Conservation (phyloP, 2,329 filamentous ascomycete genomes). For the Claviceps digitariae region DNA sequence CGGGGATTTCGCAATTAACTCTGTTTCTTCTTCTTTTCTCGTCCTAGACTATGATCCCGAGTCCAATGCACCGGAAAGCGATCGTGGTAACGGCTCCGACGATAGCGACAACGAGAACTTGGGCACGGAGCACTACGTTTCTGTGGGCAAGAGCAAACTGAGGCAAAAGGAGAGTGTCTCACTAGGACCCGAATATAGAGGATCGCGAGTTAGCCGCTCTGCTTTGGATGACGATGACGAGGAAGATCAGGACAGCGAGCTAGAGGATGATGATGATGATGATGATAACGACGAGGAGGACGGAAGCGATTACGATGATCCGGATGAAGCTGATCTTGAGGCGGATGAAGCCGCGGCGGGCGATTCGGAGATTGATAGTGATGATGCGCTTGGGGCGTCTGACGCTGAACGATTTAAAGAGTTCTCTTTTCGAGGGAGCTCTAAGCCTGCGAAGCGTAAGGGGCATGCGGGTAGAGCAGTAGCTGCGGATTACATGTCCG, state of each 20-base stretch:
- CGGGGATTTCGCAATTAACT: not conserved
- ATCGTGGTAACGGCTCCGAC: slow-evolving; percentile 36
- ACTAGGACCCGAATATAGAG: slow-evolving; percentile 69
- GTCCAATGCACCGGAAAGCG: slow-evolving; percentile 44
- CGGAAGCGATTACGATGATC: slow-evolving; percentile 42
- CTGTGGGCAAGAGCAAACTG: slow-evolving; percentile 73
- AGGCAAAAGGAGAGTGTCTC: slow-evolving; percentile 55
- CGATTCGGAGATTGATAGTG: slow-evolving; percentile 50
- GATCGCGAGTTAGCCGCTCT: slow-evolving; percentile 59
- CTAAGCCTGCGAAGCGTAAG: slow-evolving; percentile 29
- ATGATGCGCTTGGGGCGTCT: slow-evolving; percentile 64
- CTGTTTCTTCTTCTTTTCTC: not conserved
- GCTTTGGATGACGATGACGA: slow-evolving; percentile 45
- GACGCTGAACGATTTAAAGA: slow-evolving; percentile 72
- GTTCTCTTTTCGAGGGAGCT: slow-evolving; percentile 52
- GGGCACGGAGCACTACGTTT: slow-evolving; percentile 77
- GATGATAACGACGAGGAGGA: slow-evolving; percentile 30
- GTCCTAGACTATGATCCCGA: slow-evolving; percentile 70
- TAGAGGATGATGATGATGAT: slow-evolving; percentile 27
- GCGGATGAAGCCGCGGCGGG: slow-evolving; percentile 34
- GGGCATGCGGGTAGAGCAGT: slow-evolving; percentile 28
- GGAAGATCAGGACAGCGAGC: slow-evolving; percentile 14
- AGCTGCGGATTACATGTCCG: slow-evolving; percentile 45
- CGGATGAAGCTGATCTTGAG: slow-evolving; percentile 39
- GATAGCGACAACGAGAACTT: slow-evolving; percentile 37